phyloP scores from a whole-genome alignment of 257 asterid species.

The Solanum microdontum region DNA sequence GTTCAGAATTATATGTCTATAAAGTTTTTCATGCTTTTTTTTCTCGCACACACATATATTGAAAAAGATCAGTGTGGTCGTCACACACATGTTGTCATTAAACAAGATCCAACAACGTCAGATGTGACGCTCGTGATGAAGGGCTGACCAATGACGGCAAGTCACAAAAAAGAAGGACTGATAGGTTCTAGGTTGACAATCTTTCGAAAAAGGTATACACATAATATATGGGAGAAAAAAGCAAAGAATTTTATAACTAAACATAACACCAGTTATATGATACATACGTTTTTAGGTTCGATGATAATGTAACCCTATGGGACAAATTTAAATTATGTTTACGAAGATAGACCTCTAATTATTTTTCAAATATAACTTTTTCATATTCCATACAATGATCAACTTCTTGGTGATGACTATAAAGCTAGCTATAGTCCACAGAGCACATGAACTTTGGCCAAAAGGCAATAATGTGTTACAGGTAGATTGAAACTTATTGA shows the following conservation, averaged over 20 bases:
- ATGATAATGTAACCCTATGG: neutral
- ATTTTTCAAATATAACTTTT: slow-evolving; percentile 2
- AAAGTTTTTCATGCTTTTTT: neutral
- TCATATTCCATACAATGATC: neutral
- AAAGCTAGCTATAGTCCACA: neutral
- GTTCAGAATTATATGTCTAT: neutral
- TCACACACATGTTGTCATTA: neutral
- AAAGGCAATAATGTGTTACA: neutral
- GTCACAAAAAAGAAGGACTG: neutral
- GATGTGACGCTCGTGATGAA: neutral
- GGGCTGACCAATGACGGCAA: fast-evolving
- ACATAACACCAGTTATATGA: neutral
- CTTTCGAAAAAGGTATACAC: neutral
- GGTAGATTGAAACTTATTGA: neutral
- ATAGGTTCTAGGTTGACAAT: neutral
- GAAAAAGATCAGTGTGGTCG: neutral
- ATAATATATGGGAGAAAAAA: neutral
- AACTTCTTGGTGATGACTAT: neutral
- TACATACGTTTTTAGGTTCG: neutral
- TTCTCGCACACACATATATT: neutral
- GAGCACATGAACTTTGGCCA: neutral
- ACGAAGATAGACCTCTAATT: neutral
- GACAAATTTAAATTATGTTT: neutral
- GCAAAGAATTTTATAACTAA: neutral
- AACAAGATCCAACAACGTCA: neutral